Evolutionary conservation across 179 eudicot genomes (phyloP), one percentile per base, ranked within the genome.

Genomic region (Patellifolia procumbens): DNA sequence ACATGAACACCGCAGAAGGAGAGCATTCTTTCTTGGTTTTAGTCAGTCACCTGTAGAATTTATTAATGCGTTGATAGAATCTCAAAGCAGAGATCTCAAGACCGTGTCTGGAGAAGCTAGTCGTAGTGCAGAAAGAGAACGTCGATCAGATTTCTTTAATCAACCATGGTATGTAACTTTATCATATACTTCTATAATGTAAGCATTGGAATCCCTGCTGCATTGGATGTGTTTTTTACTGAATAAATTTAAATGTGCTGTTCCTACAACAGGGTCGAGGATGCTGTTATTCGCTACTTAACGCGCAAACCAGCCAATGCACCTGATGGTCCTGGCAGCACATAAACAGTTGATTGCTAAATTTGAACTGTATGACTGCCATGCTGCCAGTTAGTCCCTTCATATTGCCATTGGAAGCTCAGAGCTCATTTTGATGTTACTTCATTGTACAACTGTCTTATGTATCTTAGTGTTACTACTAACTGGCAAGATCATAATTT

Each of bases 31-130:
- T 81, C 91, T 91, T 43, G 97, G 98, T 16, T 92, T 94, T 82
- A 92, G 97, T 81, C 98, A 94, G 81, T 92, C 97, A 5, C 96
- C 97, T 0, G 91, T 91, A 20, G 98, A 94, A 73, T 92, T 92
- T 76, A 86, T 92, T 26, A 88, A 94, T 84, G 90, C 94, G 24
- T 73, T 94, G 78, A 67, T 92, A 80, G 98, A 92, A 76, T 94
- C 98, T 69, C 97, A 94, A 75, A 83, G 88, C 78, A 88, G 83
- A 86, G 96, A 94, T 84, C 87, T 94, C 85, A 94, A 91, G 82
- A 70, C 86, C 62, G 88, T 88, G 37, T 79, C 91, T 39, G 98
- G 96, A 58, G 98, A 94, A 85, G 85, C 86, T 71, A 85, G 91
- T 74, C 96, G 92, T 56, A 92, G 78, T 81, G 86, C 87, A 66